Percentiles rank a stretch among this genome's conserved stretches.
phyloP scores from a whole-genome alignment of 208 protist species.

The Wallacemonas rigidus region DNA sequence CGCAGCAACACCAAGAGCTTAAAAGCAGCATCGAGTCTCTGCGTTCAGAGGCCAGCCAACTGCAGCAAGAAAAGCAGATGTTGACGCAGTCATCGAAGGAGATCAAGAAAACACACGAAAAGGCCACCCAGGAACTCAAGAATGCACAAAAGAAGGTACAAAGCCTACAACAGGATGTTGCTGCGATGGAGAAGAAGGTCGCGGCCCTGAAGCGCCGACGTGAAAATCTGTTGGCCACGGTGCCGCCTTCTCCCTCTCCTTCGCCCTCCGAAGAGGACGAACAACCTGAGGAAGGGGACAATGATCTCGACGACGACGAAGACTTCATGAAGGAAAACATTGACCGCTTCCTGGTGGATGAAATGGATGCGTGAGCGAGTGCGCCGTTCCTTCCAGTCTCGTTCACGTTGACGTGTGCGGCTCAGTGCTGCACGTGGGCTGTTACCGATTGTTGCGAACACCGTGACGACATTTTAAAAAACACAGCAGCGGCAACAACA shows the following conservation, averaged over 20 bases:
- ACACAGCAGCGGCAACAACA: slow-evolving; percentile 6
- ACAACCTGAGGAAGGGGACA: slow-evolving; percentile 26
- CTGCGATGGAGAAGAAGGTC: slow-evolving; percentile 68
- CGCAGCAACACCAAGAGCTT: slow-evolving; percentile 76
- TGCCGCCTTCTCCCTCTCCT: slow-evolving; percentile 44
- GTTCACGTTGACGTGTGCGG: slow-evolving; percentile 44
- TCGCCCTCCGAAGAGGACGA: slow-evolving; percentile 23
- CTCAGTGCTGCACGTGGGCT: neutral
- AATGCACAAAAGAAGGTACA: slow-evolving; percentile 49
- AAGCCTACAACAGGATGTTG: slow-evolving; percentile 51
- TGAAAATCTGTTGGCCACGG: slow-evolving; percentile 41
- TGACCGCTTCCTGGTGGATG: slow-evolving; percentile 11
- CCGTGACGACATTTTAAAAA: slow-evolving; percentile 13
- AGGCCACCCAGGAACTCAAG: slow-evolving; percentile 60
- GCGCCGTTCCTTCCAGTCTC: neutral
- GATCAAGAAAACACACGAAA: slow-evolving; percentile 55
- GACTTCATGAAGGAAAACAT: slow-evolving; percentile 58
- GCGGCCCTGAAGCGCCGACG: slow-evolving; percentile 36
- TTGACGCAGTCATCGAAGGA: slow-evolving; percentile 66
- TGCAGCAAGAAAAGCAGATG: slow-evolving; percentile 61
- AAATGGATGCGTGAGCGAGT: slow-evolving; percentile 3
- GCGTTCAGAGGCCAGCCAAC: slow-evolving; percentile 58
- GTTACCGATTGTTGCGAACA: neutral
- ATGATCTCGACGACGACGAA: slow-evolving; percentile 45
- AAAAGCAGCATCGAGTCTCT: slow-evolving; percentile 62